These are phyloP conservation scores for Bipolaris cookei DNA, from an alignment of 2,329 filamentous ascomycete species.

Conservation along the genomic window DNA sequence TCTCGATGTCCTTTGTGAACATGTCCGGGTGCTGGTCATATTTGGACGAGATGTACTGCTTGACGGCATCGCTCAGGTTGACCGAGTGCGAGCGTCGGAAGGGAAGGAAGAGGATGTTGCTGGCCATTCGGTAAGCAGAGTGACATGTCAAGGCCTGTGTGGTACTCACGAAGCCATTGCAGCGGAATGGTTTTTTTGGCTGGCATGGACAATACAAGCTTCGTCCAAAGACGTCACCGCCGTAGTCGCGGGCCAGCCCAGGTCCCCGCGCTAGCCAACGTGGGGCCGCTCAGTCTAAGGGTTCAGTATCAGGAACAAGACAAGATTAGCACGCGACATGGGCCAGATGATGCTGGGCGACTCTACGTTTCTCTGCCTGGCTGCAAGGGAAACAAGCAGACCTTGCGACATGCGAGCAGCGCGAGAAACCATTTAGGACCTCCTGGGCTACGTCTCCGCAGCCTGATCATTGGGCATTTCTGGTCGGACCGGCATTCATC, in stretches of 20 bases:
- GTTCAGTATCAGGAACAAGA: conserved; percentile 16
- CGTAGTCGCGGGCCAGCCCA: conserved; percentile 2
- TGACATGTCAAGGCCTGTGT: background rate
- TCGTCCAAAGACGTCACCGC: conserved; percentile 35
- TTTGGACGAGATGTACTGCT: conserved; percentile 94
- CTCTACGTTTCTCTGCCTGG: background rate
- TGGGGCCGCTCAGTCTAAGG: conserved; percentile 12
- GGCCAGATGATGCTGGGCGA: background rate
- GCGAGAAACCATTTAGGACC: too few relatives aligned
- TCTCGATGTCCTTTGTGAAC: conserved; percentile 87
- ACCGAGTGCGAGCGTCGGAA: conserved; percentile 86
- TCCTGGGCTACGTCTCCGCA: background rate
- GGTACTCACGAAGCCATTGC: conserved; percentile 38
- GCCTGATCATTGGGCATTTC: background rate
- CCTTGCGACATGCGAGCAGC: too few relatives aligned
- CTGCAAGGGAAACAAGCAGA: background rate
- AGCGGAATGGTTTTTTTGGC: conserved; percentile 12
- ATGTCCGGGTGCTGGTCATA: conserved; percentile 99
- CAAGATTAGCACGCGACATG: conserved; percentile 4
- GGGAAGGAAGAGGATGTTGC: conserved; percentile 76
- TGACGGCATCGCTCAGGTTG: conserved; percentile 80
- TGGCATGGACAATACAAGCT: conserved; percentile 24
- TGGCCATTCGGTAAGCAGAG: conserved; percentile 28
- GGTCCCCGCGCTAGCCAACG: conserved; percentile 19
- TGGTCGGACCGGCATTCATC: background rate